Evolutionary conservation across 805 yeast genomes (phyloP).

Genomic region (Candida vaughaniae): DNA sequence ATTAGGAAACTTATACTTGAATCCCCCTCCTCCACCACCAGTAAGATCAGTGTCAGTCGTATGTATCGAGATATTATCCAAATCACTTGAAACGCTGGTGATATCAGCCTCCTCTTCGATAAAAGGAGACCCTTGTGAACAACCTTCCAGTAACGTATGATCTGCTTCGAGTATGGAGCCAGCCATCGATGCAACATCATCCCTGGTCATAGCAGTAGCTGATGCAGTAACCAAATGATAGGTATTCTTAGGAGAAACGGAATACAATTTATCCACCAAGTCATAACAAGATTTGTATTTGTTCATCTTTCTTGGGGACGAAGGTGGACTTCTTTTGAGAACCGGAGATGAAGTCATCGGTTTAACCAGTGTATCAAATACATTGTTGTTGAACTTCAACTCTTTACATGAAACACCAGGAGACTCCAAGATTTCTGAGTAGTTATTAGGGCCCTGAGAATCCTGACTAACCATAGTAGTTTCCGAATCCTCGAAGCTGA

Average conservation of each 20-base stretch:
- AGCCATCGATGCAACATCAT: slow-evolving; percentile 3
- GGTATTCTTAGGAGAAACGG: slow-evolving; percentile 42
- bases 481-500: neutral
- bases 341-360: slow-evolving; percentile 5
- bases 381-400: slow-evolving; percentile 3
- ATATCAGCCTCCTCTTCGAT: neutral
- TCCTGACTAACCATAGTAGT: neutral
- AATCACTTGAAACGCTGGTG: slow-evolving; percentile 2
- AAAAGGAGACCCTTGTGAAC: neutral
- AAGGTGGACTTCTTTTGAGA: slow-evolving; percentile 1
- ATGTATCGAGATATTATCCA: slow-evolving; percentile 10
- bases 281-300: slow-evolving; percentile 21
- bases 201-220: slow-evolving; percentile 19
- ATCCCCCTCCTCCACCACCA: slow-evolving; percentile 28
- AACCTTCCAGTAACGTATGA: neutral
- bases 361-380: slow-evolving; percentile 4
- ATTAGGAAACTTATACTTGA: slow-evolving; percentile 19
- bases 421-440: neutral
- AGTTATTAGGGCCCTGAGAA: slow-evolving; percentile 1
- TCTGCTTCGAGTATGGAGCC: neutral
- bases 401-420: slow-evolving; percentile 1
- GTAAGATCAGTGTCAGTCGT: slow-evolving; percentile 17
- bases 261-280: slow-evolving; percentile 35
- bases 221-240: slow-evolving; percentile 29
- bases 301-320: slow-evolving; percentile 7